Base-by-base conservation (phyloP, 1,139 yeast species). In the Pichia sp. region DNA sequence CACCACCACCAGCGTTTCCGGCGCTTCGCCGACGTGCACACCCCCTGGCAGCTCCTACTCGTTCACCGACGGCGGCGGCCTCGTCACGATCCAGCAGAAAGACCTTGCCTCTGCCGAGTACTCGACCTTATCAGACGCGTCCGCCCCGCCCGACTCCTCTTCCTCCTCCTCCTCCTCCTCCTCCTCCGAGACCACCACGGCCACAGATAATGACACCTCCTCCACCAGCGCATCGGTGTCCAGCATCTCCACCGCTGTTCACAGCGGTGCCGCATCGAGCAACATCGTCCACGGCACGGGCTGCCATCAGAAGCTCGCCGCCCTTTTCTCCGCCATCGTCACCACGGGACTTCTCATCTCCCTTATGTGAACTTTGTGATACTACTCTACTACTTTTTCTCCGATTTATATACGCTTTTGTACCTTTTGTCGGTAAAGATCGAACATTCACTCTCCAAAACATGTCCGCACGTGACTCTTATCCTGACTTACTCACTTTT, bases 41-140 rank as follows among this genome's bases (percentile, higher is more conserved):
- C 47, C 46, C n/a, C 7, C 24, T 10, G 34, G 40, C 6, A 49
- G 45, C 16, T 29, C 40, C 12, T 4, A 24, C 14, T 41, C 52
- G 5, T 46, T 49, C 33, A 33, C 52, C 4, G 50, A 42, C 16
- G 53, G 51, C n/a, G 53, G 53, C 2, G 53, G 51, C 2, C 7
- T 49, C 4, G 51, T 55, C 10, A 52, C 55, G 1, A 41, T 51
- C 14, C 40, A 38, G 24, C 38, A 44, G 20, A n/a, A 36, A 4
- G 47, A 43, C 27, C 51, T 54, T 9, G 48, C 27, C 27, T 46
- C 53, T 7, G 52, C 17, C 14, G 14, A 27, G 6, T 54, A 51
- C 45, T n/a, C 49, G 1, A 54, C 54, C 14, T 38, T 51, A 16
- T 53, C 55, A 4, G 48, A 33, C 29, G 5, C 27, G 8, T 8